Conservation (phyloP, 352 stramenopile genomes). For the Phytophthora podocarpi region DNA sequence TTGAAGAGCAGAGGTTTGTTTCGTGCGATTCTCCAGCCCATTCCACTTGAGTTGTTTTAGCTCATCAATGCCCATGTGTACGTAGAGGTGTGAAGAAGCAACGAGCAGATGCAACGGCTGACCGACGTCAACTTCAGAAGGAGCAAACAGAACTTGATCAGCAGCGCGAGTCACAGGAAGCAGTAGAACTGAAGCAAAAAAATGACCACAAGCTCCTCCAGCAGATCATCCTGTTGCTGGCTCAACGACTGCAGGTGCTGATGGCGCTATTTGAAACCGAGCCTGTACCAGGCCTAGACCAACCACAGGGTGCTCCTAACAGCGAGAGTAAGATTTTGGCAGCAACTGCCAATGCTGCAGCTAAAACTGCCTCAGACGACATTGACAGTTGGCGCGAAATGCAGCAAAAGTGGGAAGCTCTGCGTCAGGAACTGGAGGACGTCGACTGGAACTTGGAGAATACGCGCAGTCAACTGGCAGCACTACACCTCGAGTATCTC, state of each 20-base stretch:
- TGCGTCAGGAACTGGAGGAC: conserved; percentile 54
- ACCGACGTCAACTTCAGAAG: conserved; percentile 40
- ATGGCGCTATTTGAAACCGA: conserved; percentile 53
- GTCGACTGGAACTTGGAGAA: conserved; percentile 71
- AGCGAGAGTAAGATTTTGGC: neutral
- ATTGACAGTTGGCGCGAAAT: conserved; percentile 46
- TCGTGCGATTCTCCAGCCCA: neutral
- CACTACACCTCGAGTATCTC: conserved; percentile 46
- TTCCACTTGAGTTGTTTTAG: neutral
- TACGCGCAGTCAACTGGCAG: conserved; percentile 61
- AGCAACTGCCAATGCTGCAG: neutral
- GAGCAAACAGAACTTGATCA: conserved; percentile 27
- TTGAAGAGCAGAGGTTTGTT: conserved; percentile 61
- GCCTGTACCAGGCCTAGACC: conserved; percentile 12
- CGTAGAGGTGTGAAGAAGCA: conserved; percentile 51
- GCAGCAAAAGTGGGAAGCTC: conserved; percentile 49
- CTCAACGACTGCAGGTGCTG: conserved; percentile 45
- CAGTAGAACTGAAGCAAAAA: conserved; percentile 21
- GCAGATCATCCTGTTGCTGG: conserved; percentile 52
- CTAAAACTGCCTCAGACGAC: conserved; percentile 17
- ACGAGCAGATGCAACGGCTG: conserved; percentile 34
- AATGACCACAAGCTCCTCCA: conserved; percentile 53
- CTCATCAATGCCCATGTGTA: neutral
- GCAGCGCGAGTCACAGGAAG: conserved; percentile 17
- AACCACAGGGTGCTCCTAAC: too few relatives aligned